Evolutionary conservation across 345 rosid species (phyloP), one percentile per base, ranked within the genome.

Genomic region (Cardiospermum halicacabum): DNA sequence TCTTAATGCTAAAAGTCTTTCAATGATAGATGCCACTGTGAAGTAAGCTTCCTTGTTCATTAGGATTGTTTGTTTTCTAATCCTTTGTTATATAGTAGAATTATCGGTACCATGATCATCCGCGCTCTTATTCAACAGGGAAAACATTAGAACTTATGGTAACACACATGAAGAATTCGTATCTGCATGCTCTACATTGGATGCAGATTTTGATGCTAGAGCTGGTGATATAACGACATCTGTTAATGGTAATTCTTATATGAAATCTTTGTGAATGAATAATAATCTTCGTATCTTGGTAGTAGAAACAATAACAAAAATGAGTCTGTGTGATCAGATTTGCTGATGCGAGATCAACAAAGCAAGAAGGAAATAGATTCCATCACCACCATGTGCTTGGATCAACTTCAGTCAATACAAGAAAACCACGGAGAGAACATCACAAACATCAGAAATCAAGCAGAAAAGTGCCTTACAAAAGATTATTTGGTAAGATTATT

Each of bases 381-480:
- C 64, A 81, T 80, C 61, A 69, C 80, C 2, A 58, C 83, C 58
- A 32, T 53, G 24, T 86, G 82, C 74, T 70, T 75, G 68, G 84
- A 81, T 48, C 80, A 85, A 67, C 89, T 86, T 48, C 74, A 75
- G 39, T 74, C 71, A 7, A 26, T 77, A 53, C 87, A 83, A 72
- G 88, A 86, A 72, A 80, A 70, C 27, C 97, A 90, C 65, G 81
- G 89, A 11, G 72, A 82, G 65, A 69, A 64, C 62, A 69, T 88
- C 40, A 74, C 83, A 48, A 75, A 27, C 51, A 78, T 90, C 65
- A 82, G 88, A 77, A 80, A 48, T 75, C 78, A 75, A 71, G 83
- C 97, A 58, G 87, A 88, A 57, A 85, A 86, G 72, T 82, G 82
- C 67, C 81, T 90, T 64, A 76, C 85, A 25, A 76, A 82, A 74